These are phyloP conservation scores for Beauveria rudraprayagi DNA, from an alignment of 2,329 filamentous ascomycete species.

Conservation along the genomic window DNA sequence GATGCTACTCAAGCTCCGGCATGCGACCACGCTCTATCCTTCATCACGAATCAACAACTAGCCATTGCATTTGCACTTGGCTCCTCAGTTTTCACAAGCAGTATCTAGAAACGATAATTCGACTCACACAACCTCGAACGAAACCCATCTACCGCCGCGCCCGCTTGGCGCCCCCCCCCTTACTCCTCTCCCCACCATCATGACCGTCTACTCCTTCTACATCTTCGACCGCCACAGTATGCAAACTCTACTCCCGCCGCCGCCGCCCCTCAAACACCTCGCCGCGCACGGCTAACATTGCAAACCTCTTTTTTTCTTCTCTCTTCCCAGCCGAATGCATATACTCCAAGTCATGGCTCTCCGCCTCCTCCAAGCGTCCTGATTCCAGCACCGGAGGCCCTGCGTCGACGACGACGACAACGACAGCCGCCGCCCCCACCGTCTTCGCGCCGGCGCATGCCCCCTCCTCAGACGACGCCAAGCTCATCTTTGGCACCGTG, in stretches of 20 bases:
- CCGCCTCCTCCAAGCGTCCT: slow-evolving; percentile 38
- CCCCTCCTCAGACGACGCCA: slow-evolving; percentile 69
- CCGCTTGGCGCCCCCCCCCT: not conserved
- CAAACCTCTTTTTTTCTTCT: not conserved
- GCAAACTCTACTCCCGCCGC: slow-evolving; percentile 18
- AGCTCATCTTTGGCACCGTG: slow-evolving; percentile 93
- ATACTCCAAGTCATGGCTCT: slow-evolving; percentile 82
- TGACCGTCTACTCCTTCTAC: slow-evolving; percentile 97
- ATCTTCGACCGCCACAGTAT: slow-evolving; percentile 98
- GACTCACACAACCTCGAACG: not conserved
- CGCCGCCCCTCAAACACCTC: not conserved
- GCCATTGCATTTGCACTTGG: not conserved
- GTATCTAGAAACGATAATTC: not conserved
- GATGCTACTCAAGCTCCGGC: not conserved
- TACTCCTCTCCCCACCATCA: slow-evolving; percentile 32
- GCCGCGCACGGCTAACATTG: not conserved
- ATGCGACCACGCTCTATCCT: not conserved
- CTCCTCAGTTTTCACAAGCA: not conserved
- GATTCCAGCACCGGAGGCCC: slow-evolving; percentile 14
- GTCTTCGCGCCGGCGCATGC: slow-evolving; percentile 19
- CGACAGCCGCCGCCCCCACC: not conserved
- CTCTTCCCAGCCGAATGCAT: slow-evolving; percentile 76
- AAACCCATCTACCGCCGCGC: not conserved
- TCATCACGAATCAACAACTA: not conserved
- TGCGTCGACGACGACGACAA: slow-evolving; percentile 3